These are phyloP conservation scores for Zygosaccharomyces sapae DNA, from an alignment of 1,139 yeast species.

Conservation along the genomic window DNA sequence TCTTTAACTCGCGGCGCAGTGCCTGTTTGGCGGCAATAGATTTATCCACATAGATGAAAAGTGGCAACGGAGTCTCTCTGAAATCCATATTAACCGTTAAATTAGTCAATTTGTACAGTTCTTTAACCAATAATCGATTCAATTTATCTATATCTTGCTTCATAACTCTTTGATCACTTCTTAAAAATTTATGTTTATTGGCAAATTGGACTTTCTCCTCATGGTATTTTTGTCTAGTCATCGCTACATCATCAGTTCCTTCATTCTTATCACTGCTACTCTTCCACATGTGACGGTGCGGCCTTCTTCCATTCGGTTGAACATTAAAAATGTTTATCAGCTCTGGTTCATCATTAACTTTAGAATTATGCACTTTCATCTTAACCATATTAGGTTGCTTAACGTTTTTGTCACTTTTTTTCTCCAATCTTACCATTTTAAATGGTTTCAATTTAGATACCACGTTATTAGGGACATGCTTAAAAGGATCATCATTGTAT, in stretches of 20 bases:
- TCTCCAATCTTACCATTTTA: conserved; percentile 22
- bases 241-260: conserved; percentile 10
- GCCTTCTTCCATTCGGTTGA: conserved; percentile 1
- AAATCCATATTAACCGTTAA: conserved; percentile 24
- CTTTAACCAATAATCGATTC: conserved; percentile 22
- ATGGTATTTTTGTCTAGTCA: conserved; percentile 18
- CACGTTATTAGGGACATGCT: conserved; percentile 30
- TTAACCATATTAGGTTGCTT: conserved; percentile 18
- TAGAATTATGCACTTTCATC: conserved; percentile 30
- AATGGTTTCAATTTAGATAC: conserved; percentile 31
- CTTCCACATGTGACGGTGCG: background rate
- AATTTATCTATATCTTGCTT: conserved; percentile 23
- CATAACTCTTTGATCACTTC: conserved; percentile 27
- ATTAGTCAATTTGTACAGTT: conserved; percentile 24
- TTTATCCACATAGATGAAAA: conserved; percentile 26
- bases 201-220: conserved; percentile 19
- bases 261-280: background rate
- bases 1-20: conserved; percentile 19
- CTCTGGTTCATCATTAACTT: conserved; percentile 27
- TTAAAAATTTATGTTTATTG: conserved; percentile 25
- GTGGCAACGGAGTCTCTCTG: conserved; percentile 20
- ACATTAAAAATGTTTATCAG: conserved; percentile 24
- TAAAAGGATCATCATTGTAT: conserved; percentile 32
- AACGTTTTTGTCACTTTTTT: conserved; percentile 10
- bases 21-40: conserved; percentile 19